Conservation (phyloP, 1,284 basidiomycete species). For the Papiliotrema nemorosa region DNA sequence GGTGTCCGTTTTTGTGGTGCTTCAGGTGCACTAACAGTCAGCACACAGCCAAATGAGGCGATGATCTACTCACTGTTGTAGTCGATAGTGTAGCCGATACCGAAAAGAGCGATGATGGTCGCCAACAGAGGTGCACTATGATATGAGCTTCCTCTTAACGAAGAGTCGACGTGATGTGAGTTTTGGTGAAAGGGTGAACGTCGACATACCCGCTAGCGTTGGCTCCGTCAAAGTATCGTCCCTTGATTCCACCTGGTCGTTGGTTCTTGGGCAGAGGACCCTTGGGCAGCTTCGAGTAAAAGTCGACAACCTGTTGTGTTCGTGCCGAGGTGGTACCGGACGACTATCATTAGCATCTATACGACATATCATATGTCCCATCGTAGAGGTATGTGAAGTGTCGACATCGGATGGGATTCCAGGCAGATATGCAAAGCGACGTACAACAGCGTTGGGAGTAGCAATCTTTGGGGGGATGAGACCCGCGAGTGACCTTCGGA, state of each 20-base stretch:
- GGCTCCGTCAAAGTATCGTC: conserved; percentile 73
- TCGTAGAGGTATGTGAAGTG: neutral
- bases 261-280: conserved; percentile 60
- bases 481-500: conserved; percentile 72
- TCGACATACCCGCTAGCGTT: conserved; percentile 67
- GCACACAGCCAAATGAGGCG: neutral
- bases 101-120: conserved; percentile 70
- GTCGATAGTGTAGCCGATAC: conserved; percentile 82
- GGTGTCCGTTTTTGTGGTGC: conserved; percentile 48
- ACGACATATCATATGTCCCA: neutral
- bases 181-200: no score
- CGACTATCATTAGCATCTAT: conserved; percentile 51
- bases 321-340: conserved; percentile 70
- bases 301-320: conserved; percentile 79
- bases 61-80: conserved; percentile 68
- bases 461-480: conserved; percentile 94
- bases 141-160: neutral
- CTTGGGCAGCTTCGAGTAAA: conserved; percentile 87
- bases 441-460: conserved; percentile 78
- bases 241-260: conserved; percentile 67
- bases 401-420: no score
- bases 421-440: conserved; percentile 40
- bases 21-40: conserved; percentile 43
- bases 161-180: no score
- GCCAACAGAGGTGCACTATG: conserved; percentile 61